These are phyloP conservation scores for Ilex asprella DNA, from an alignment of 257 asterid species.

Conservation along the genomic window DNA sequence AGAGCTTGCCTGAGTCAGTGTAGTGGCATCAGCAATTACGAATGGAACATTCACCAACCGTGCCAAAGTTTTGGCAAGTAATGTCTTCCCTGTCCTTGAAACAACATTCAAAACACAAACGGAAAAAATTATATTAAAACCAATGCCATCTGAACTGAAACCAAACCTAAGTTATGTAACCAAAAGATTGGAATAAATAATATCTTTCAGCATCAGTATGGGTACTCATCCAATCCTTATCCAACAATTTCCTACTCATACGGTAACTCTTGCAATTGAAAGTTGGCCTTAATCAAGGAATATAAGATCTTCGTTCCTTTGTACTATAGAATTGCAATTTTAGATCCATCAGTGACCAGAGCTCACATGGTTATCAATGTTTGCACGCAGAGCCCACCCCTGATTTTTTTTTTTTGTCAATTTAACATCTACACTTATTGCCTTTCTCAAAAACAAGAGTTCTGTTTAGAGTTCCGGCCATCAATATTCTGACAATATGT, in stretches of 20 bases:
- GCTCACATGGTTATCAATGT: no score
- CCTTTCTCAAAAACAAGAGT: no score
- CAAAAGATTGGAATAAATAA: not conserved
- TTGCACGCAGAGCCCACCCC: no score
- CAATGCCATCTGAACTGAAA: not conserved
- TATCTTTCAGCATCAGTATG: not conserved
- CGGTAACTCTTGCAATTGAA: not conserved
- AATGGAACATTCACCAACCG: constrained; percentile 95
- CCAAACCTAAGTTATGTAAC: not conserved
- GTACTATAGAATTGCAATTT: no score
- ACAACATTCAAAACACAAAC: constrained; percentile 44
- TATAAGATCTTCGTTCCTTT: no score
- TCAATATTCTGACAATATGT: no score
- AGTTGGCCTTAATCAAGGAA: no score
- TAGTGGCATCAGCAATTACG: constrained; percentile 98
- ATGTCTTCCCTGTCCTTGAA: constrained; percentile 99
- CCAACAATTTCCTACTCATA: not conserved
- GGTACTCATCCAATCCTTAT: not conserved
- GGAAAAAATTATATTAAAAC: constrained; percentile 4
- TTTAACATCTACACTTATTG: no score
- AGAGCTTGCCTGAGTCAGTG: constrained; percentile 87
- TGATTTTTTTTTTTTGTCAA: no score
- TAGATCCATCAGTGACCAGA: no score
- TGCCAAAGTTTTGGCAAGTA: constrained; percentile 97
- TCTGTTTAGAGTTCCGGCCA: not conserved